Base-by-base conservation (phyloP, 768 basidiomycete species). In the Lactarius quietus region DNA sequence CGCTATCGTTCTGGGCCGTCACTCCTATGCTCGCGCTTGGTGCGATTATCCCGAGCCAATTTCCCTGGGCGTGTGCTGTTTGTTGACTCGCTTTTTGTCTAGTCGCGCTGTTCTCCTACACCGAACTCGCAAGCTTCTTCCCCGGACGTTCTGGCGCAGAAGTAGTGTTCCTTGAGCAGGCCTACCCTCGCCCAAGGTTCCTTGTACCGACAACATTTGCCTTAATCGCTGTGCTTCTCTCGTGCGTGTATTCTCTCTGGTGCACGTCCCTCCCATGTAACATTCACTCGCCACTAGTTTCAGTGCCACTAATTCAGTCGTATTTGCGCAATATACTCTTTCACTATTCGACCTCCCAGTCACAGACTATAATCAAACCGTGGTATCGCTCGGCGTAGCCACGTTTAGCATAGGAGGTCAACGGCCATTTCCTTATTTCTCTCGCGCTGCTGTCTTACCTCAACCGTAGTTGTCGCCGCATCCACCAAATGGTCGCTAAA, bases 131-230 rank as follows among this genome's bases (percentile, higher is more conserved):
- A 1, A 75, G 78, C 39, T 80, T 80, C 71, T 83, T 82, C 68
- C 83, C 83, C 15, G 74, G 79, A 59, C 76, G 83, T 18, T 80
- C 81, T 9, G 82, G 82, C 7, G 83, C 79, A 10, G 79, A 82
- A 65, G 81, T 82, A 7, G 82, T 78, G 3, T 82, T 81, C 61
- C 73, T 82, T 17, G 79, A 81, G 29, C 69, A 71, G 74, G 80
- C 80, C 2, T 82, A 79, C 66, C 79, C 78, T 14, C 72, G 75
- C 58, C 80, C 81, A 1, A 75, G 71, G 45, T 79, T 78, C 68
- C 73, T 82, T 43, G 74, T 83, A 29, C 79, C 81, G 2, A 78
- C 78, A 31, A 68, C 74, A 1, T 83, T 81, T 65, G 80, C 81
- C 14, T 76, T 81, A 18, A 72, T 62, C 20, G 18, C 71, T 6